Evolutionary conservation across 164 flowering plant genomes (phyloP).

Genomic region (Piper betle): DNA sequence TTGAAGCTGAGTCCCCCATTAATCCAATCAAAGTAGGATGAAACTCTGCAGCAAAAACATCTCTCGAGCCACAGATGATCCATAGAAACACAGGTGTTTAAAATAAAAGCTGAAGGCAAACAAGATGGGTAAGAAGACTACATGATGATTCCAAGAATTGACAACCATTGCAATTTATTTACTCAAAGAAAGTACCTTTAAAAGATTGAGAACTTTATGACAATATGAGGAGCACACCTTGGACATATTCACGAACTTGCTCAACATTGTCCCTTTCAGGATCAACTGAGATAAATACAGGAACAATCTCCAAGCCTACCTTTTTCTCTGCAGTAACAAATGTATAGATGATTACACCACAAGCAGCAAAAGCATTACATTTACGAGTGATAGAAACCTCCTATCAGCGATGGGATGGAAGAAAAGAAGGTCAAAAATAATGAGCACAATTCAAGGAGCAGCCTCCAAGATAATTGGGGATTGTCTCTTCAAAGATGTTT

Average conservation of each 20-base stretch:
- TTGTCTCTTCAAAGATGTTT: no score
- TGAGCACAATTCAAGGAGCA: no score
- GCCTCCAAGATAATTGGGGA: no score
- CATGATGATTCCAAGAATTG: neutral
- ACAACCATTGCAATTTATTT: neutral
- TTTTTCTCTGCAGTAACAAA: conserved; percentile 40
- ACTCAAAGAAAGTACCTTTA: no score
- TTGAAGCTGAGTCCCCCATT: conserved; percentile 61
- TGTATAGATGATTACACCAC: neutral
- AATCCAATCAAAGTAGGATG: conserved; percentile 84
- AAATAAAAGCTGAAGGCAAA: neutral
- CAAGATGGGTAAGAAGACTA: neutral
- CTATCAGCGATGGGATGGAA: neutral
- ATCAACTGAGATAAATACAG: conserved; percentile 89
- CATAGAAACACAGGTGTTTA: neutral
- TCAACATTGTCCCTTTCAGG: conserved; percentile 95
- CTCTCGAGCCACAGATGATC: neutral
- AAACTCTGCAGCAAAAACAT: conserved; percentile 42
- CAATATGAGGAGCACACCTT: conserved; percentile 33
- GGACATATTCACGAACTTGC: conserved; percentile 81
- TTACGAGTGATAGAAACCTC: neutral
- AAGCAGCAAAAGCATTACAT: neutral
- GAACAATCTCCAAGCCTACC: conserved; percentile 58
- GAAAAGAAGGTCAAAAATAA: neutral
- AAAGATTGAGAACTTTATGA: neutral